Conservation (phyloP, 2,329 filamentous ascomycete species). For the Diaporthe sp. region DNA sequence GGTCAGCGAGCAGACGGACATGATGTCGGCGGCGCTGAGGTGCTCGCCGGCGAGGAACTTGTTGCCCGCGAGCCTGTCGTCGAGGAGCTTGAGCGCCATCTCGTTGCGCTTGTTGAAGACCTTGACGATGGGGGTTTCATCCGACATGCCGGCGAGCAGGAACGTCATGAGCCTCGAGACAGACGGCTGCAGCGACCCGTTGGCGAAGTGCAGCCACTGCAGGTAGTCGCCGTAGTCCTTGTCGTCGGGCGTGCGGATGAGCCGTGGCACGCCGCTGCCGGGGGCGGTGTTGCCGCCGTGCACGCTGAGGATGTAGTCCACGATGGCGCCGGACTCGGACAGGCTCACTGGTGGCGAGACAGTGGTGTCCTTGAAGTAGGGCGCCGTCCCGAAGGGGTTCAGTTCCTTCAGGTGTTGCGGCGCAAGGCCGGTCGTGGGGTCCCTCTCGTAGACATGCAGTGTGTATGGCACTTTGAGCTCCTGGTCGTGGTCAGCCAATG, state of each 20-base stretch:
- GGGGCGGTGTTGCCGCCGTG: slow-evolving; percentile 19
- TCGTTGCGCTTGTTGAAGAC: slow-evolving; percentile 46
- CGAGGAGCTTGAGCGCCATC: slow-evolving; percentile 51
- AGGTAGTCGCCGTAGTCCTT: slow-evolving; percentile 68
- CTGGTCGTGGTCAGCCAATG: slow-evolving; percentile 12
- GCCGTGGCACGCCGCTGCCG: slow-evolving; percentile 2
- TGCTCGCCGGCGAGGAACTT: slow-evolving; percentile 69
- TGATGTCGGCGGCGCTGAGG: slow-evolving; percentile 74
- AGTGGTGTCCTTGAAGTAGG: slow-evolving; percentile 67
- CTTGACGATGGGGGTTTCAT: slow-evolving; percentile 31
- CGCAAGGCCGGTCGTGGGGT: slow-evolving; percentile 43
- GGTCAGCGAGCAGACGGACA: slow-evolving; percentile 69
- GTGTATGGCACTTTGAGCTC: slow-evolving; percentile 68
- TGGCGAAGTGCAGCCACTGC: slow-evolving; percentile 72
- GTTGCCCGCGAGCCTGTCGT: slow-evolving; percentile 58
- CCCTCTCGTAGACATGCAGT: slow-evolving; percentile 43
- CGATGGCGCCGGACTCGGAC: slow-evolving; percentile 68
- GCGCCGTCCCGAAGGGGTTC: slow-evolving; percentile 65
- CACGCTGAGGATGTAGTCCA: slow-evolving; percentile 68
- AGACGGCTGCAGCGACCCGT: slow-evolving; percentile 44
- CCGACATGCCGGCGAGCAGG: slow-evolving; percentile 47
- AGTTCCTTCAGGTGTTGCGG: slow-evolving; percentile 53
- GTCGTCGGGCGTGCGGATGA: slow-evolving; percentile 58
- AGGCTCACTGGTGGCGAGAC: slow-evolving; percentile 53
- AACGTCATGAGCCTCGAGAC: slow-evolving; percentile 44